Evolutionary conservation across 2,329 filamentous ascomycete species (phyloP).

Genomic region (Colletotrichum magnum): DNA sequence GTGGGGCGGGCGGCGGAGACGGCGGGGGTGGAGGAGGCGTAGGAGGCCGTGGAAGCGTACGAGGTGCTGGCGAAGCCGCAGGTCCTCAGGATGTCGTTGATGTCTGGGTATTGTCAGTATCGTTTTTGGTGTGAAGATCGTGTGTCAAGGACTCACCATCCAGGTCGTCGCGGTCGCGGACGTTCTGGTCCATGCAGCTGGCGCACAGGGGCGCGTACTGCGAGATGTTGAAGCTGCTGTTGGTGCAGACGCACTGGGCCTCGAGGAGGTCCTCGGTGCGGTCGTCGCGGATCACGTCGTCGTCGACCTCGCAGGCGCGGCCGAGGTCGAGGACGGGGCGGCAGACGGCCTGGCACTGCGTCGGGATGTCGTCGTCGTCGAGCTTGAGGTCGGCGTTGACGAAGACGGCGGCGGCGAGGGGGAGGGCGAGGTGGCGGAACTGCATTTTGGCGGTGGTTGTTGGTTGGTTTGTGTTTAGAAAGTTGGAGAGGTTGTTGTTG

Average conservation of each 20-base stretch:
- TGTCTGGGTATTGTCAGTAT: constrained; percentile 23
- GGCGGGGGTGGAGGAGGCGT: constrained; percentile 33
- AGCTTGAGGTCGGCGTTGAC: constrained; percentile 40
- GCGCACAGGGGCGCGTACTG: constrained; percentile 49
- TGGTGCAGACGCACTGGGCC: constrained; percentile 57
- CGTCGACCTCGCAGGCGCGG: constrained; percentile 40
- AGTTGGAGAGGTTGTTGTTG: neutral
- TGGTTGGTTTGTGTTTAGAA: neutral
- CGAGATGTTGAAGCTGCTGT: constrained; percentile 56
- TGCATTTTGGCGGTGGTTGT: constrained; percentile 36
- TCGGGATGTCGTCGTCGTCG: constrained; percentile 42
- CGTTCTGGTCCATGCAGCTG: constrained; percentile 42
- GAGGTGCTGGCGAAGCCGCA: constrained; percentile 42
- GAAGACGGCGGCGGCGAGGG: constrained; percentile 34
- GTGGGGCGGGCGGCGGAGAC: constrained; percentile 39
- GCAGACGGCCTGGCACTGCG: constrained; percentile 41
- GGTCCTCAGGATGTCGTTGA: constrained; percentile 42
- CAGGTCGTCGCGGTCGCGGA: constrained; percentile 39
- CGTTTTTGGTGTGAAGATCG: neutral
- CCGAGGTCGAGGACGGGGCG: constrained; percentile 39
- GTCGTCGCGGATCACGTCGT: constrained; percentile 47
- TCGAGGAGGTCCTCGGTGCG: constrained; percentile 53
- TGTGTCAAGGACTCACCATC: constrained; percentile 35
- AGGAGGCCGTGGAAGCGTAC: constrained; percentile 37
- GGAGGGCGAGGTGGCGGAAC: constrained; percentile 37